Conservation (phyloP, 192 early-diverging fungal species). For the Podila clonocystis region DNA sequence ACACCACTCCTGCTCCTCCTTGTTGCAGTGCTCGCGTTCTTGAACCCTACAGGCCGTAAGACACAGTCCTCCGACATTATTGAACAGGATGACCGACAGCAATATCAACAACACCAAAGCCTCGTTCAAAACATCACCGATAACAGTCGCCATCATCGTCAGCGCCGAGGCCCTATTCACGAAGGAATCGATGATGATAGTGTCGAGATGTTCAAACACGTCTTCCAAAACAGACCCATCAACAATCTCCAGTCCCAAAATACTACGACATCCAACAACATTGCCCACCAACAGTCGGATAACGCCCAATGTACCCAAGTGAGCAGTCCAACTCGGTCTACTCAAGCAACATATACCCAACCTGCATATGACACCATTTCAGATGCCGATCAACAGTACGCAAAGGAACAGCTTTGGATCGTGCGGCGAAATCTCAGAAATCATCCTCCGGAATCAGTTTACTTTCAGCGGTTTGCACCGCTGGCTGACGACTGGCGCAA, state of each 20-base stretch:
- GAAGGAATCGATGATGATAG: not conserved
- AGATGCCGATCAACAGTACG: conserved; percentile 10
- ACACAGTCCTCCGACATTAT: not conserved
- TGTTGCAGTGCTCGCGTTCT: conserved; percentile 29
- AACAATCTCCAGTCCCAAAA: conserved; percentile 1
- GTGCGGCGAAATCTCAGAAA: conserved; percentile 22
- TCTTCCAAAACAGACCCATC: conserved; percentile 37
- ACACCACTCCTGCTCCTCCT: not conserved
- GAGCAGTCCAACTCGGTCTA: too few species aligned
- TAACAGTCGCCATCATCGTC: not conserved
- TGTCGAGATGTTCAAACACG: conserved; percentile 21
- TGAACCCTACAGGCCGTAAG: conserved; percentile 32
- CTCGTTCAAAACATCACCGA: not conserved
- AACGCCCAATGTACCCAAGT: not conserved
- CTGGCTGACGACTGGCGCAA: conserved; percentile 34
- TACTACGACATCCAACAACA: not conserved
- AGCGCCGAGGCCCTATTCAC: conserved; percentile 6
- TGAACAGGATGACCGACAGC: not conserved
- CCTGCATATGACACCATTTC: not conserved
- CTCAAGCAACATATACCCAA: not conserved
- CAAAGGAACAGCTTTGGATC: conserved; percentile 26
- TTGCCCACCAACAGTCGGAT: not conserved
- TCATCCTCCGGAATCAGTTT: conserved; percentile 17
- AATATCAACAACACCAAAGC: not conserved
- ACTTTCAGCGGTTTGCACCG: conserved; percentile 22